Evolutionary conservation across 2,329 filamentous ascomycete genomes (phyloP), one percentile per base, ranked within the genome.

Genomic region (Xylariaceae sp.): DNA sequence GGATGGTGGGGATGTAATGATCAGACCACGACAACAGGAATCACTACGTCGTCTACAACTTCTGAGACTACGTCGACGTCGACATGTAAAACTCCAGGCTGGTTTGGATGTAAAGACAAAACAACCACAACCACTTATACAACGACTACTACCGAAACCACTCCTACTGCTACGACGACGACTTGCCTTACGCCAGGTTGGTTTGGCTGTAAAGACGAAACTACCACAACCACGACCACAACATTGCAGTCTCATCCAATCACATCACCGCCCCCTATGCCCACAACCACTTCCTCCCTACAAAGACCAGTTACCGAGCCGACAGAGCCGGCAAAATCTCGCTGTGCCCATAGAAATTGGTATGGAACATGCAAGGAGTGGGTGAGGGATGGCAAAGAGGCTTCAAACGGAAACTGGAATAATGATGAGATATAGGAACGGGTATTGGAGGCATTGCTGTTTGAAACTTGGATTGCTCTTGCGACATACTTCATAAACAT

Each of bases 1-100:
- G 92, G 93, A 4, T 96, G 93, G 93, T 96, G 89, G 69, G 91
- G 91, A 19, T 92, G 87, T 70, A 76, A 90, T 34, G 89, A 91
- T 64, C 82, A 87, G 72, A 81, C 82, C 2, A 88, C 86, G 0
- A 80, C 78, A 1, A 76, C 76, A 9, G 74, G 68, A 6, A 68
- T 71, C 0, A 74, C 77, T 3, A 78, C 78, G 11, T 78, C 81
- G 0, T 78, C 78, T 0, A 79, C 74, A 29, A 76, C 75, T 4
- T 81, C 74, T 0, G 44, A 53, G 36, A 55, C 56, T 2, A 54
- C 57, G 8, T 73, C 70, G 56, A 83, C 78, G n/a, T 82, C 80
- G 2, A 86, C 82, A 0, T 87, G 84, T 69, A 76, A 81, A 64
- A 84, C 82, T 1, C 86, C 85, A 2, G 87, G 86, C 7, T 89